These are phyloP conservation scores for Mycena galopus DNA, from an alignment of 768 basidiomycete species.

Conservation along the genomic window DNA sequence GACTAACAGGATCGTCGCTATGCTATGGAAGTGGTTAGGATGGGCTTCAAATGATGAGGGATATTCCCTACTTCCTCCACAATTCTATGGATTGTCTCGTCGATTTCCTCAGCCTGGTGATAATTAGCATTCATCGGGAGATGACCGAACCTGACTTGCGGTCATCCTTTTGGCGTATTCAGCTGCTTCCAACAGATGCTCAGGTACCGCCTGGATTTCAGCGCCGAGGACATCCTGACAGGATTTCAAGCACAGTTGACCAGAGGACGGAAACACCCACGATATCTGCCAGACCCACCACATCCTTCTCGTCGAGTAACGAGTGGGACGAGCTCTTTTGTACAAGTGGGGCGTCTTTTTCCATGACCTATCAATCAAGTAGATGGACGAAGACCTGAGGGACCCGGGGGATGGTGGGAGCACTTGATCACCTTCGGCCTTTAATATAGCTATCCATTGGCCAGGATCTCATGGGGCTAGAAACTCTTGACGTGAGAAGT, in stretches of 20 bases:
- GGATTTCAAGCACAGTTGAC: background rate
- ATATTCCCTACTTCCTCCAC: constrained; percentile 30
- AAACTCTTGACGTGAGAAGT: background rate
- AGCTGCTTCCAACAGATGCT: constrained; percentile 30
- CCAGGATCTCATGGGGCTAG: background rate
- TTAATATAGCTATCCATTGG: background rate
- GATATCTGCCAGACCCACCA: constrained; percentile 5
- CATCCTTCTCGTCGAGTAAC: constrained; percentile 15
- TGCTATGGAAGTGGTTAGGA: constrained; percentile 11
- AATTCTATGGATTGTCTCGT: constrained; percentile 33
- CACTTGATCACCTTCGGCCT: background rate
- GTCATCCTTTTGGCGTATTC: constrained; percentile 29
- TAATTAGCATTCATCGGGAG: background rate
- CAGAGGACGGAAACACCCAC: background rate
- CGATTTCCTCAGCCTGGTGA: constrained; percentile 28
- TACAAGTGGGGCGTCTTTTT: constrained; percentile 8
- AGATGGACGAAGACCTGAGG: background rate
- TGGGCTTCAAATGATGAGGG: background rate
- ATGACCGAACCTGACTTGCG: background rate
- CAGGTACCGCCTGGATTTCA: constrained; percentile 29
- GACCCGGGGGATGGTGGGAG: no score
- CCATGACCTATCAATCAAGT: background rate
- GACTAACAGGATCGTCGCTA: constrained; percentile 30
- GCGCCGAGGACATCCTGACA: constrained; percentile 21
- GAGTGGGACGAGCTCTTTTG: constrained; percentile 20